These are phyloP conservation scores for Fusarium xylarioides DNA, from an alignment of 2,329 filamentous ascomycete species.

Conservation along the genomic window DNA sequence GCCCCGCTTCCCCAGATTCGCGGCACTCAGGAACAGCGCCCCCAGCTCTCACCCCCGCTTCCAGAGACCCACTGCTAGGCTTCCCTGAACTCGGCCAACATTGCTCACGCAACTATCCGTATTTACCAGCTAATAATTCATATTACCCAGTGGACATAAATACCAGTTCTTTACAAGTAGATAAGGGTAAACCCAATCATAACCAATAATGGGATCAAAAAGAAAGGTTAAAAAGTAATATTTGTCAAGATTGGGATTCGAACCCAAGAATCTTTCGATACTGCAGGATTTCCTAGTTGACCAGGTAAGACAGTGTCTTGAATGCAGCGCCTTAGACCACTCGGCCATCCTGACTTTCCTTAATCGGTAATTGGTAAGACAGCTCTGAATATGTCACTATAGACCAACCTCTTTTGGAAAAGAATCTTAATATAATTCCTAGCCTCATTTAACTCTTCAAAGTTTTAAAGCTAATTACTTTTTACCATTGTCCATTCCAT, in stretches of 20 bases:
- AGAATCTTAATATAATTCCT: not conserved
- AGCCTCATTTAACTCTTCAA: not conserved
- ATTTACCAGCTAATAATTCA: not conserved
- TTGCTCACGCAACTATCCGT: not conserved
- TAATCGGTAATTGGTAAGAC: too few species aligned
- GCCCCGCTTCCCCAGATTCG: slow-evolving; percentile 35
- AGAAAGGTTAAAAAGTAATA: accelerated
- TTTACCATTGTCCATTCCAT: not conserved
- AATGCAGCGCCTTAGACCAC: slow-evolving; percentile 6
- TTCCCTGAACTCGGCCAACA: not conserved
- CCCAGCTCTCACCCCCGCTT: slow-evolving; percentile 18
- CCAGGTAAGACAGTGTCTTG: not conserved
- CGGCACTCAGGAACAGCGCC: slow-evolving; percentile 19
- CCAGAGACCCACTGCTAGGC: not conserved
- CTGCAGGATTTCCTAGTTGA: not conserved
- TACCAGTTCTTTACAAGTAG: not conserved
- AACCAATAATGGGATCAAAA: accelerated
- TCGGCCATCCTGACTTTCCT: not conserved
- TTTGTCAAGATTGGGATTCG: slow-evolving; percentile 8
- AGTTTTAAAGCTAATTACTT: not conserved
- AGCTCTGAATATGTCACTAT: too few species aligned
- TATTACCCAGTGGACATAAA: not conserved
- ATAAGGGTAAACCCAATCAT: not conserved
- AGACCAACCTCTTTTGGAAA: too few species aligned
- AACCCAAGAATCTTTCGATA: slow-evolving; percentile 18